Conservation (phyloP, 2,329 filamentous ascomycete species). For the Exophiala calicioides region DNA sequence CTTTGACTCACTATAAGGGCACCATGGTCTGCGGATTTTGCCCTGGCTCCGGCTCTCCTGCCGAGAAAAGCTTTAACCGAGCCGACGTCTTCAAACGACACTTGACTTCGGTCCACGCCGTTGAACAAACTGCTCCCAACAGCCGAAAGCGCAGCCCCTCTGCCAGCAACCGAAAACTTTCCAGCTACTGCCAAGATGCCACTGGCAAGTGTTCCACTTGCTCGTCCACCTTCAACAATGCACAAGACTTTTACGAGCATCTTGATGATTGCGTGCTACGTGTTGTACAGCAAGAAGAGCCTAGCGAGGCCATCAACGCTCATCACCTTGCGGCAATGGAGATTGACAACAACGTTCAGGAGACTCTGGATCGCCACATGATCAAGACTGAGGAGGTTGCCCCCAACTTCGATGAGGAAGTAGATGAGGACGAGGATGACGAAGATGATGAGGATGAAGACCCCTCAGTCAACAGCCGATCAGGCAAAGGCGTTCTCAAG, state of each 20-base stretch:
- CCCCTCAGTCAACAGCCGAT: constrained; percentile 39
- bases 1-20: constrained; percentile 92
- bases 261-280: constrained; percentile 70
- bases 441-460: constrained; percentile 55
- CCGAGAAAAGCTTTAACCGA: constrained; percentile 93
- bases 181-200: constrained; percentile 71
- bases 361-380: constrained; percentile 60
- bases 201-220: constrained; percentile 92
- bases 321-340: constrained; percentile 56
- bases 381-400: constrained; percentile 52
- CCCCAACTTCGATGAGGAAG: constrained; percentile 48
- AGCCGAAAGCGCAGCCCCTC: constrained; percentile 71
- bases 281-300: constrained; percentile 62
- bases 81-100: constrained; percentile 96
- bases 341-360: constrained; percentile 60
- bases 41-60: constrained; percentile 80
- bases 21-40: constrained; percentile 98
- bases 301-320: constrained; percentile 59
- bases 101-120: constrained; percentile 83
- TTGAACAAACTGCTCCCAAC: constrained; percentile 91
- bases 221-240: constrained; percentile 76
- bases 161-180: constrained; percentile 63
- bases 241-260: constrained; percentile 97
- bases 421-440: constrained; percentile 60
- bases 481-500: constrained; percentile 51